Base-by-base conservation (phyloP, 164 flowering plant genomes). In the Saururus chinensis region DNA sequence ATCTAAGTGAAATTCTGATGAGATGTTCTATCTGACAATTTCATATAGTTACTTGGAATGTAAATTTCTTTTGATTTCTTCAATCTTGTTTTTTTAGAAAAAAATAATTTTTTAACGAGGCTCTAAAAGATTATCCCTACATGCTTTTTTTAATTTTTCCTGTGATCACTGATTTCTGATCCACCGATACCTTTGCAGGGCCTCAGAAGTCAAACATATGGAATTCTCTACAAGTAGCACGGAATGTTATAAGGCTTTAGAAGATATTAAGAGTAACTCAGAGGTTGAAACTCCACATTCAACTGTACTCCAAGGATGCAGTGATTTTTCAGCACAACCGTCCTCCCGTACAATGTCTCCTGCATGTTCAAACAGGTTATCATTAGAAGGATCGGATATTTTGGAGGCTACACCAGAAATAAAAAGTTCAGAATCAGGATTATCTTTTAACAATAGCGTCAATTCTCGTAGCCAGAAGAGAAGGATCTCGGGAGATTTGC, bases 401-500 rank as follows among this genome's bases (percentile, higher is more conserved):
- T 56, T 65, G 40, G 23, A 22, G 40, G 73, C 63, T 54, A 86
- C 97, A 61, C 95, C 98, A 24, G 80, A 81, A 57, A 79, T 67
- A 63, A 63, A 58, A 41, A 57, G 57, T 66, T 68, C 70, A 54
- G 92, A 82, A 68, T 56, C n/a, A 25, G 95, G 82, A 60, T 76
- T 83, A 52, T 67, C 81, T 73, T 63, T 75, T 57, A 81, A 74
- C 66, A 54, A 61, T 69, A 92, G 95, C 73, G 95, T 84, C 30
- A 88, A 88, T 75, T 88, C 92, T 72, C 79, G 75, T 75, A 48
- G 71, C 49, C 79, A 73, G 62, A 88, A 88, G 70, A 79, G 82
- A 72, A 88, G 88, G 73, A 84, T 57, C 51, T 52, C 66, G 2
- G 42, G 70, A 23, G 60, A 37, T 64, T 72, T 74, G 22, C 66